These are phyloP conservation scores for Penicillium chermesinum DNA, from an alignment of 495 filamentous ascomycete species.

Conservation along the genomic window DNA sequence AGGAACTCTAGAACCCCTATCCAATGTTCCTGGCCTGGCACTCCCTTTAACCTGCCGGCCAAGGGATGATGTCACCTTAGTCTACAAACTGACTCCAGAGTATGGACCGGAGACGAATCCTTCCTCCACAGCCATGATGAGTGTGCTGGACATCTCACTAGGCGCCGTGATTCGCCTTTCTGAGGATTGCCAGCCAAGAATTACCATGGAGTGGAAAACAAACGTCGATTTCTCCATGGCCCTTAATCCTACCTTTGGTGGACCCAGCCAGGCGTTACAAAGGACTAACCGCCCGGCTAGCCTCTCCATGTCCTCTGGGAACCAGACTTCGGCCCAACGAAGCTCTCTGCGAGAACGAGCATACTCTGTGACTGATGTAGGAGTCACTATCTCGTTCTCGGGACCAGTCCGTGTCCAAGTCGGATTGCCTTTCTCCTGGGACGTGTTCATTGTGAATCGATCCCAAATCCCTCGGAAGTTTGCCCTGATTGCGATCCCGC, in stretches of 20 bases:
- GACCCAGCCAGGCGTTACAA: slow-evolving; percentile 50
- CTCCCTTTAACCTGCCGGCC: slow-evolving; percentile 69
- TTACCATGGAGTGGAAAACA: slow-evolving; percentile 77
- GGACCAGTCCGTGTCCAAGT: slow-evolving; percentile 58
- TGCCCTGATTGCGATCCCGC: slow-evolving; percentile 72
- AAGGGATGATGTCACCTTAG: slow-evolving; percentile 77
- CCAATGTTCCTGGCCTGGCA: slow-evolving; percentile 48
- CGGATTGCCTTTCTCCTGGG: slow-evolving; percentile 79
- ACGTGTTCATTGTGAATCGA: slow-evolving; percentile 84
- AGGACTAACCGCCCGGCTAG: slow-evolving; percentile 50
- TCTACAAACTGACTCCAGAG: slow-evolving; percentile 70
- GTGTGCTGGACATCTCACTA: slow-evolving; percentile 59
- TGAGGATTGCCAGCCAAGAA: slow-evolving; percentile 61
- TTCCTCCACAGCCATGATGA: slow-evolving; percentile 42
- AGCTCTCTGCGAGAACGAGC: slow-evolving; percentile 49
- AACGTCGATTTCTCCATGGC: slow-evolving; percentile 77
- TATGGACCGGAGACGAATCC: slow-evolving; percentile 50
- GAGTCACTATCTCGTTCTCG: slow-evolving; percentile 71
- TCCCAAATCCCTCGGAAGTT: slow-evolving; percentile 65
- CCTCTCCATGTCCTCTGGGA: slow-evolving; percentile 39
- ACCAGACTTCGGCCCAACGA: slow-evolving; percentile 39
- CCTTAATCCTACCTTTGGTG: slow-evolving; percentile 57
- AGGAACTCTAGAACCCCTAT: slow-evolving; percentile 65
- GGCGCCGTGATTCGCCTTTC: slow-evolving; percentile 60
- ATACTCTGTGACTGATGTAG: slow-evolving; percentile 52